Base-by-base conservation (phyloP, 164 flowering plant species). In the Nymphaea colorata region DNA sequence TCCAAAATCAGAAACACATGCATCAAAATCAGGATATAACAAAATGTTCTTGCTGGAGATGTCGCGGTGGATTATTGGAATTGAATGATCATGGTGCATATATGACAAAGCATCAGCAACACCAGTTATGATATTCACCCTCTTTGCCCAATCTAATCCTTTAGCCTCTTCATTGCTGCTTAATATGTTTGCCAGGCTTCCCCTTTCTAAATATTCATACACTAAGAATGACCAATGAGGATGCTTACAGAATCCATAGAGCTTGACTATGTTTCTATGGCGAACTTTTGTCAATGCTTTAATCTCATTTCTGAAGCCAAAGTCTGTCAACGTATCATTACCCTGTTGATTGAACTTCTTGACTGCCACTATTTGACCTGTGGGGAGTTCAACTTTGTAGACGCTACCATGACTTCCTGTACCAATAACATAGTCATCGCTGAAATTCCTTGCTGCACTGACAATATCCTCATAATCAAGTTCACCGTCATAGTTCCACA, bases 191-290 rank as follows among this genome's bases (percentile, higher is more conserved):
- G 75, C 77, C 66, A 85, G 43, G 67, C 87, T 85, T 2, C 91
- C 95, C 53, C 79, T 81, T 65, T 81, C 86, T 11, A 85, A 66
- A 55, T 77, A 86, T 69, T 84, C 86, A 63, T 86, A 88, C 4
- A 82, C 85, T 84, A 88, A 79, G 75, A 76, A 81, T 76, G 78
- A 66, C 59, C n/a, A 61, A 0, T 78, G 79, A 4, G 63, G 53
- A 44, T 65, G 69, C 6, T 84, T 78, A 65, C 90, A 87, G 66
- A 71, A 89, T 10, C 90, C 95, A 66, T 76, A 70, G 8, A 85
- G 79, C 78, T 84, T 87, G 57, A 89, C 81, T n/a, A 89, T 83
- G 55, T 89, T 89, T 18, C 88, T 72, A 76, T 89, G 95, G 45
- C 87, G 67, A 2, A 79, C 69, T 55, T 83, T 79, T 16, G 88